Evolutionary conservation across 2,329 filamentous ascomycete species (phyloP), one percentile per base, ranked within the genome.

Genomic region (Sporothrix brasiliensis): DNA sequence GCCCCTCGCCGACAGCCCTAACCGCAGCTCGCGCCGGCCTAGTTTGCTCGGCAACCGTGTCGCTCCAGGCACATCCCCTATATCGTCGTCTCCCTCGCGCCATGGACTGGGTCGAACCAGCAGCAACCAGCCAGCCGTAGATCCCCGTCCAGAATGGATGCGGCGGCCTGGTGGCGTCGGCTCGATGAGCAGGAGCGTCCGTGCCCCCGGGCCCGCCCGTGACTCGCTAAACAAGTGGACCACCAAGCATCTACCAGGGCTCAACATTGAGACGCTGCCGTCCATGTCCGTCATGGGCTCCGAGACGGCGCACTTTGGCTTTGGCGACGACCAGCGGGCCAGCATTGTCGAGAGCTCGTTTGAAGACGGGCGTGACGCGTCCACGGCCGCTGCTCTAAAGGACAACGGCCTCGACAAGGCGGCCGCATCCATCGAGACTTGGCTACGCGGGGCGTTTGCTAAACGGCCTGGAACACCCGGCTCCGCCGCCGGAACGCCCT

Each of bases 91-190:
- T 1, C 77, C 78, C 5, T 79, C 80, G 19, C 80, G 79, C 69
- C 78, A 79, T 24, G 75, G 58, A 63, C 78, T 34, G 61, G 30
- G 24, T 19, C 19, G 49, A 2, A 50, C 49, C 19, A 44, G 27
- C n/a, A 44, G 19, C 24, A 39, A 30, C 10, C 34, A 39, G 3
- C 24, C 58, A 14, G n/a, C 34, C 27, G 44, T 14, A 1, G 82
- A 85, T 61, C 72, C 74, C 14, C 77, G 81, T 27, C 83, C 87
- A 1, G 82, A 83, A 4, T 91, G 92, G 82, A 89, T 97, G 79
- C 87, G 90, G 54, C 91, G 92, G 0, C 93, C 94, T 2, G 94
- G 94, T 24, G 94, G 93, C 16, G 92, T 98, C 1, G 94, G 94
- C 9, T 93, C 92, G 0, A 87, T 98, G 79, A 86, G 85, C 47